Percentiles rank a stretch among this genome's conserved stretches.
Conservation (phyloP, 148 eudicot genomes). For the Rhododendron kiyosumense region DNA sequence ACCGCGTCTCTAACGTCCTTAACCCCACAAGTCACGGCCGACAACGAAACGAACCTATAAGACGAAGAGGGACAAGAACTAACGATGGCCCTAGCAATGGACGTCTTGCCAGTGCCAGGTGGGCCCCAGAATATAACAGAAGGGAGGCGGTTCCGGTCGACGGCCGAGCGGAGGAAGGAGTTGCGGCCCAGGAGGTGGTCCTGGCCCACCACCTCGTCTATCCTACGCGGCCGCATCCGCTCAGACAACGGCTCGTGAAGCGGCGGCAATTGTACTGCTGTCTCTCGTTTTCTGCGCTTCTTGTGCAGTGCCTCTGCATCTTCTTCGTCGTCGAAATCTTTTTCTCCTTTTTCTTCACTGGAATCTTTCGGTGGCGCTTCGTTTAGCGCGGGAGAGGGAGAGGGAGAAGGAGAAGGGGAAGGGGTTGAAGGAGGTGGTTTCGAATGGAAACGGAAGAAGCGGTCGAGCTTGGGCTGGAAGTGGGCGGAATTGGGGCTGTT, state of each 20-base stretch:
- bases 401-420: neutral
- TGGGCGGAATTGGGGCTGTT: constrained; percentile 19
- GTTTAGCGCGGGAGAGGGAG: neutral
- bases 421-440: neutral
- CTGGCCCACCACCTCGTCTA: constrained; percentile 69
- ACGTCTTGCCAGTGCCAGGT: constrained; percentile 94
- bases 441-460: constrained; percentile 23
- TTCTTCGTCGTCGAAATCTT: neutral
- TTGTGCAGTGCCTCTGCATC: neutral
- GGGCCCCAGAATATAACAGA: constrained; percentile 89
- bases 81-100: constrained; percentile 68
- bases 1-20: constrained; percentile 81
- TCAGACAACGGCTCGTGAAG: constrained; percentile 48
- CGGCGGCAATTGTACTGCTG: neutral
- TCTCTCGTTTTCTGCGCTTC: constrained; percentile 31
- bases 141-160: constrained; percentile 48
- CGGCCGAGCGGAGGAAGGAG: constrained; percentile 52
- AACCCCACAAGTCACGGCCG: constrained; percentile 73
- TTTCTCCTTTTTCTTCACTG: neutral
- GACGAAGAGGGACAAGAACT: constrained; percentile 17
- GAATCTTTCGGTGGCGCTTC: neutral
- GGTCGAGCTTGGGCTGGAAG: constrained; percentile 37
- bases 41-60: constrained; percentile 56
- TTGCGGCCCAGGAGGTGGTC: constrained; percentile 53
- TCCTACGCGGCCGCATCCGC: constrained; percentile 66